phyloP scores from a whole-genome alignment of 164 flowering plant genomes.

The Warburgia ugandensis region DNA sequence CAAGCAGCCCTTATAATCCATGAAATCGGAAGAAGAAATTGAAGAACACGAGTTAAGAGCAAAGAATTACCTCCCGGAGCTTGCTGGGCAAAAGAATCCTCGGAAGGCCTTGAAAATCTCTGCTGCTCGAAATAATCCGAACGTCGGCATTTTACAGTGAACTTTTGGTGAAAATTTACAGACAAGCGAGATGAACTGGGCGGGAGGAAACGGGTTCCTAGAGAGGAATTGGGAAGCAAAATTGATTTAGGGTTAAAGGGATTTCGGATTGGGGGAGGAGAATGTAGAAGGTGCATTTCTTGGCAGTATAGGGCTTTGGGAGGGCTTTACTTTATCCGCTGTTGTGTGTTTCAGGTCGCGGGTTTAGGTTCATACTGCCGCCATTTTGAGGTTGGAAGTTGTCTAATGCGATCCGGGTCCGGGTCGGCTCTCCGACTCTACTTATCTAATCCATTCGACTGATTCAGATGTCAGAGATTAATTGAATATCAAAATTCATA shows the following conservation, averaged over 20 bases:
- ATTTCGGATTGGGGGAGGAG: background rate
- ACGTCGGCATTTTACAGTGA: constrained; percentile 1
- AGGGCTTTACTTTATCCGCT: no score
- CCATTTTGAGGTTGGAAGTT: background rate
- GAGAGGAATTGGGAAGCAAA: no score
- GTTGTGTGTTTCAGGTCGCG: background rate
- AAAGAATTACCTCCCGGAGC: background rate
- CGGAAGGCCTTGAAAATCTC: background rate
- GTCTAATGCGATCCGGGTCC: no score
- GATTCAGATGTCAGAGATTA: background rate
- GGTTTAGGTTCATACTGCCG: background rate
- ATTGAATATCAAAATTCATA: background rate
- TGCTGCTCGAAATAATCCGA: constrained; percentile 3
- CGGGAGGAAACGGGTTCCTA: background rate
- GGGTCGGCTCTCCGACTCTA: no score
- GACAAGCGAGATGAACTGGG: background rate
- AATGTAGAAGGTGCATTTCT: background rate
- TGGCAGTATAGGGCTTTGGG: background rate
- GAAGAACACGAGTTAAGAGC: background rate
- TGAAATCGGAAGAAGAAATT: no score
- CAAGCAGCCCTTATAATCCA: no score
- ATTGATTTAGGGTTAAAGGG: no score
- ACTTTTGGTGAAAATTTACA: background rate
- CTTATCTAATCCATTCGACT: background rate
- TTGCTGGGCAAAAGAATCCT: background rate